Evolutionary conservation across 108 stramenopile species (phyloP).

Genomic region (Nannochloropsis oceanica): DNA sequence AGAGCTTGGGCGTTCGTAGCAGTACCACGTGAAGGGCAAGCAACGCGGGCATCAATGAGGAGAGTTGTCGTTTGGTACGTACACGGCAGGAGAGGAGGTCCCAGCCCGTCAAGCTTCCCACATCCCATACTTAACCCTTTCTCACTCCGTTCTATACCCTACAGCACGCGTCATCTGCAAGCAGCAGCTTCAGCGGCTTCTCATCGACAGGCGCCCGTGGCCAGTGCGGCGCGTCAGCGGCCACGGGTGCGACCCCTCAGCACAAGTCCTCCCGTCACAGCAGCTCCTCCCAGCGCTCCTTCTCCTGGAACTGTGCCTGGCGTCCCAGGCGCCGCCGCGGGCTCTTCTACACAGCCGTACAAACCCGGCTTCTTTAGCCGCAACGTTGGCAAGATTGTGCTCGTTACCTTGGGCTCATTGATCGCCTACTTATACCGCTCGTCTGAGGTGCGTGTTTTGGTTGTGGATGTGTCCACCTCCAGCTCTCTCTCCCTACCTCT

Average conservation of each 20-base stretch:
- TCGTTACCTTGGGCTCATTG: neutral
- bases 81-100: too few species aligned
- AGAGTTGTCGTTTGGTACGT: too few species aligned
- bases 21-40: too few species aligned
- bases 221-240: neutral
- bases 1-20: too few species aligned
- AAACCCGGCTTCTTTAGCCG: neutral
- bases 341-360: neutral
- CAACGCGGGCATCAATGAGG: too few species aligned
- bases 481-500: neutral
- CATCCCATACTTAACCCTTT: too few species aligned
- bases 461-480: neutral
- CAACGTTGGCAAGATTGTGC: neutral
- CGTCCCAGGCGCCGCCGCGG: neutral
- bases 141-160: too few species aligned
- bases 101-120: too few species aligned
- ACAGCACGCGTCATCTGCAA: too few species aligned
- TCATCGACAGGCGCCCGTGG: too few species aligned
- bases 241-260: constrained; percentile 36
- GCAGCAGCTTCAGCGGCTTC: too few species aligned
- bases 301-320: neutral
- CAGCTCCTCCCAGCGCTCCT: neutral
- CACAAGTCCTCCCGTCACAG: neutral
- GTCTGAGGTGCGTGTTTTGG: neutral
- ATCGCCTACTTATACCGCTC: neutral